Conservation (phyloP, 495 filamentous ascomycete species). For the Penicillium lagena region DNA sequence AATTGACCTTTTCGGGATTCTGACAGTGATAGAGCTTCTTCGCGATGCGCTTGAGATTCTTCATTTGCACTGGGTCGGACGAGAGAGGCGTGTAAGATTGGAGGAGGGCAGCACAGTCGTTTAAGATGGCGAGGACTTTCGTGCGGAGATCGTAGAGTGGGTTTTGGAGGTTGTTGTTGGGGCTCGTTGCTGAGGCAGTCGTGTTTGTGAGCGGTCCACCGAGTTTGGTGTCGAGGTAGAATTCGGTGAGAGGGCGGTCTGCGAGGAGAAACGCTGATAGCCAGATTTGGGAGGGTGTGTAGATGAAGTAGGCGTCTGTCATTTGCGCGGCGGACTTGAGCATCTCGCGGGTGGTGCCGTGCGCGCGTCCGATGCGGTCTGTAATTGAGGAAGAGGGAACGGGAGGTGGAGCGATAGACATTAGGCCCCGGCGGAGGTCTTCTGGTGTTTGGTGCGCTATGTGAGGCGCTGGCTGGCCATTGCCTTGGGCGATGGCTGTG, state of each 20-base stretch:
- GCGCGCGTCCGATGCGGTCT: conserved; percentile 57
- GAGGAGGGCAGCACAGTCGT: conserved; percentile 31
- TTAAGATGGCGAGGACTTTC: conserved; percentile 38
- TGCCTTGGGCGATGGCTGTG: conserved; percentile 51
- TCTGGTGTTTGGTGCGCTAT: conserved; percentile 26
- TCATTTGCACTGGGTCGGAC: conserved; percentile 39
- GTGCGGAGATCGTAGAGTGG: conserved; percentile 27
- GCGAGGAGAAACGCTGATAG: conserved; percentile 69
- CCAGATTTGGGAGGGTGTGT: conserved; percentile 91
- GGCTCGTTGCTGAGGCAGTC: background rate
- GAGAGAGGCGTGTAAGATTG: conserved; percentile 33
- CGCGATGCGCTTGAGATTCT: conserved; percentile 50
- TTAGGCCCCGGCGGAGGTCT: conserved; percentile 26
- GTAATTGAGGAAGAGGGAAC: conserved; percentile 21
- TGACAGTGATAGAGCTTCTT: conserved; percentile 76
- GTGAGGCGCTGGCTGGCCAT: conserved; percentile 33
- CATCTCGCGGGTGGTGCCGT: conserved; percentile 60
- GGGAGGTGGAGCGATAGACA: conserved; percentile 18
- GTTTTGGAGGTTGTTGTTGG: conserved; percentile 10
- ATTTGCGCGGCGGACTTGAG: conserved; percentile 75
- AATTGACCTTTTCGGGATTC: conserved; percentile 56
- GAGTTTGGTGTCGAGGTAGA: conserved; percentile 71
- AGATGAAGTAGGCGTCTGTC: conserved; percentile 93
- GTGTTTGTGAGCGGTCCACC: conserved; percentile 18
- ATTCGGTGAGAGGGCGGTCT: conserved; percentile 63